phyloP scores from a whole-genome alignment of 495 filamentous ascomycete species.

The Rhizodiscina lignyota region DNA sequence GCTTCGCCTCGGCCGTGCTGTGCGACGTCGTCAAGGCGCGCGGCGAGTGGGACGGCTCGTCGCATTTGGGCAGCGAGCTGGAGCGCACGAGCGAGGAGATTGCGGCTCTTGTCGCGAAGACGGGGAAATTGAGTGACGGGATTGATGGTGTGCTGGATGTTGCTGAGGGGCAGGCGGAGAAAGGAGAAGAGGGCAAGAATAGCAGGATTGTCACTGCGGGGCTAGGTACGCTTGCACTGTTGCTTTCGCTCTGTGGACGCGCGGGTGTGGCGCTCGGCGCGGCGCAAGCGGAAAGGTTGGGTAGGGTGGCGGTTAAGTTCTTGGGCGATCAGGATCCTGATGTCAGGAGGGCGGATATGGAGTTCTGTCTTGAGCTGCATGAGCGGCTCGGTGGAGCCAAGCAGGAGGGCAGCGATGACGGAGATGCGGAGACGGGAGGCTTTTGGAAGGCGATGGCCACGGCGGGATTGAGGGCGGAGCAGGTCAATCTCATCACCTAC shows the following conservation, averaged over 20 bases:
- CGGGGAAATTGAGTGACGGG: constrained; percentile 27
- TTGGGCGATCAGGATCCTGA: constrained; percentile 60
- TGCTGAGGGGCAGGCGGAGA: constrained; percentile 15
- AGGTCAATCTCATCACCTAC: constrained; percentile 25
- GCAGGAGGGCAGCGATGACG: constrained; percentile 17
- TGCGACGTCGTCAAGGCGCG: constrained; percentile 51
- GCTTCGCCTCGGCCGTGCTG: constrained; percentile 47
- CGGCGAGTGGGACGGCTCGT: constrained; percentile 31
- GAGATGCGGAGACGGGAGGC: constrained; percentile 12
- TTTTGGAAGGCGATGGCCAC: constrained; percentile 22
- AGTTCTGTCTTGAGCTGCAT: constrained; percentile 61
- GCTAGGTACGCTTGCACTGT: constrained; percentile 9
- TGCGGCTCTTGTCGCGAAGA: constrained; percentile 31
- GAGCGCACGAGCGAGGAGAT: constrained; percentile 39
- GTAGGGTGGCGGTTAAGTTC: constrained; percentile 38
- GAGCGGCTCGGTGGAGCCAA: constrained; percentile 40
- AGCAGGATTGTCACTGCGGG: constrained; percentile 10
- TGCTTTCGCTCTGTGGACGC: constrained; percentile 12
- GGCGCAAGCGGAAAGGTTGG: constrained; percentile 22
- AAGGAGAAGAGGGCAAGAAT: not conserved
- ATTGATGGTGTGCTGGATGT: constrained; percentile 35
- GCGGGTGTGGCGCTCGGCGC: not conserved
- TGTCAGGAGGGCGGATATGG: constrained; percentile 60
- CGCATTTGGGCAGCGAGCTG: constrained; percentile 40
- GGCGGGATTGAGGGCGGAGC: constrained; percentile 18